Evolutionary conservation across 257 asterid species (phyloP).

Genomic region (Capsicum pubescens): DNA sequence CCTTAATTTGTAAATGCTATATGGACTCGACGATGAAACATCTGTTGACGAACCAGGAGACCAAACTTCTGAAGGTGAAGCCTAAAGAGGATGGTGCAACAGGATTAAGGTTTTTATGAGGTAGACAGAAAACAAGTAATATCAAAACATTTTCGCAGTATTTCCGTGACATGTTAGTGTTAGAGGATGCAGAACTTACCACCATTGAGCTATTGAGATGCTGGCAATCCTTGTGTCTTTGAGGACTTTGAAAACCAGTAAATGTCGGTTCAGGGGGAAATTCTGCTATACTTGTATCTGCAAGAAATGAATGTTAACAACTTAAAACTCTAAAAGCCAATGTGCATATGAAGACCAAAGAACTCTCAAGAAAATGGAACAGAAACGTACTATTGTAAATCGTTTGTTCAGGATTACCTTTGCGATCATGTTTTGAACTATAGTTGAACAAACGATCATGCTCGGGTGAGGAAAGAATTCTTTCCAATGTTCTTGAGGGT

Average conservation of each 20-base stretch:
- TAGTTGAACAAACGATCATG: constrained; percentile 43
- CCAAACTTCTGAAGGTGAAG: constrained; percentile 51
- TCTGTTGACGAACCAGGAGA: constrained; percentile 44
- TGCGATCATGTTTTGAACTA: constrained; percentile 47
- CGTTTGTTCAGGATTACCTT: constrained; percentile 16
- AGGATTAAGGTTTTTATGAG: not conserved
- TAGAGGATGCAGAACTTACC: constrained; percentile 42
- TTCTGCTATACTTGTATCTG: constrained; percentile 30
- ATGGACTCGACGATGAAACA: constrained; percentile 47
- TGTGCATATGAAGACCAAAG: constrained; percentile 7
- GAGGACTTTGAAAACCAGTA: constrained; percentile 26
- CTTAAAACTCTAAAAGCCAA: not conserved
- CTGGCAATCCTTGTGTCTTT: constrained; percentile 38
- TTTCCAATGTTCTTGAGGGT: constrained; percentile 54
- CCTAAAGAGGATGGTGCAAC: constrained; percentile 35
- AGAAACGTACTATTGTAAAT: not conserved
- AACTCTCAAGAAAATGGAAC: not conserved
- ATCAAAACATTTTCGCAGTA: not conserved
- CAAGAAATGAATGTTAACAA: not conserved
- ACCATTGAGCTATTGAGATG: constrained; percentile 25
- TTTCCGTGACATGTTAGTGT: not conserved
- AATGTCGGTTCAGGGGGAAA: constrained; percentile 27
- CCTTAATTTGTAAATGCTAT: constrained; percentile 43
- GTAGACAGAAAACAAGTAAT: not conserved
- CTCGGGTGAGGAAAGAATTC: constrained; percentile 69